Conservation (phyloP, 2,329 filamentous ascomycete species). For the Zalaria sp. region DNA sequence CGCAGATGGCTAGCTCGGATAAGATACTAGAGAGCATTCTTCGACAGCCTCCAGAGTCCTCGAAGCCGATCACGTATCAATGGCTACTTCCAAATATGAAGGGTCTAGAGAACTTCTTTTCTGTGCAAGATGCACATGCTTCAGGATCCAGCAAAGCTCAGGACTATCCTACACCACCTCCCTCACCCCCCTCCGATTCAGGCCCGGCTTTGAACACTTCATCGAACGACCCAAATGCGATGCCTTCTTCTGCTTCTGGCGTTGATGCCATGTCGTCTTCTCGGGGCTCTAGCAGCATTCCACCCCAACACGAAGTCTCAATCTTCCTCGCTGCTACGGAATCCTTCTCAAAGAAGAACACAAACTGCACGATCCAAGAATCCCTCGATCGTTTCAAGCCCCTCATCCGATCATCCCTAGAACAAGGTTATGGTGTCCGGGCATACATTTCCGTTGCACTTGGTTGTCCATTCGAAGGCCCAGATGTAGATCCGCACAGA, state of each 20-base stretch:
- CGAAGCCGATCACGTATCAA: conserved; percentile 52
- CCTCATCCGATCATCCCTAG: conserved; percentile 56
- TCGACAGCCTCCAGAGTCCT: conserved; percentile 38
- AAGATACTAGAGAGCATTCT: conserved; percentile 60
- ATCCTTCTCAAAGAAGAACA: conserved; percentile 65
- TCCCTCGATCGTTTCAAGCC: conserved; percentile 57
- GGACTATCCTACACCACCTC: conserved; percentile 33
- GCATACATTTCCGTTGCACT: conserved; percentile 72
- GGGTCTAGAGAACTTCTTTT: conserved; percentile 51
- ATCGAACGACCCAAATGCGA: conserved; percentile 25
- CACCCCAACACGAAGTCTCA: conserved; percentile 44
- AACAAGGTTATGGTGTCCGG: conserved; percentile 51
- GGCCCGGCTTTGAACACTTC: conserved; percentile 28
- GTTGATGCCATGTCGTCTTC: conserved; percentile 18
- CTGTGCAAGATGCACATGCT: conserved; percentile 31
- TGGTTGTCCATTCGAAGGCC: conserved; percentile 63
- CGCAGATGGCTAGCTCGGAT: conserved; percentile 64
- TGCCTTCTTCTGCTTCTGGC: conserved; percentile 22
- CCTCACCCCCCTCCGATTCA: conserved; percentile 20
- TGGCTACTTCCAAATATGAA: conserved; percentile 69
- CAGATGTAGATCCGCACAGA: conserved; percentile 42
- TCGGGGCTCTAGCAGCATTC: conserved; percentile 49
- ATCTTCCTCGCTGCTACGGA: conserved; percentile 77
- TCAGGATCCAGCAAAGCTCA: conserved; percentile 23
- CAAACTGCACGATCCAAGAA: conserved; percentile 65